A percentile compares a stretch with the other conserved stretches of the same genome.
These are phyloP conservation scores for Syncephalis plumigaleata DNA, from an alignment of 371 early-diverging fungal genomes.

Conservation along the genomic window DNA sequence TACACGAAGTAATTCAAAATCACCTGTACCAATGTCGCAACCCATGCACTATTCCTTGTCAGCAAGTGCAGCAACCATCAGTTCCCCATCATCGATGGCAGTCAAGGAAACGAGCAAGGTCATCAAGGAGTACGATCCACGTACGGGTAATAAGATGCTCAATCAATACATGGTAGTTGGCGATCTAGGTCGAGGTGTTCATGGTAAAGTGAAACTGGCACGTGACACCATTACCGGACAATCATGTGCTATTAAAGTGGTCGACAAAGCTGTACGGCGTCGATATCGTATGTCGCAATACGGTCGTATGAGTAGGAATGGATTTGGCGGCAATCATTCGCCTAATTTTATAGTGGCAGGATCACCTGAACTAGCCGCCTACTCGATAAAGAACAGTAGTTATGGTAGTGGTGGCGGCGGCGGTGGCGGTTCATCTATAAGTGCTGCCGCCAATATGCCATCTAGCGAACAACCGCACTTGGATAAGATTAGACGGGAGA, in stretches of 20 bases:
- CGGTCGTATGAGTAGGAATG: neutral
- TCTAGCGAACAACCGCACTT: slow-evolving; percentile 38
- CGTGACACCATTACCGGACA: slow-evolving; percentile 58
- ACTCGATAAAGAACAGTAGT: slow-evolving; percentile 78
- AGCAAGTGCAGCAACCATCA: neutral
- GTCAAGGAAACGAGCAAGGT: slow-evolving; percentile 63
- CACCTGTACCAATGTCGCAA: no score
- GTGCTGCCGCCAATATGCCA: slow-evolving; percentile 3
- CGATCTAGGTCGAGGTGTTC: slow-evolving; percentile 89
- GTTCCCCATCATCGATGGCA: neutral
- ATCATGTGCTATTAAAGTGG: slow-evolving; percentile 34
- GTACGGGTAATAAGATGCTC: slow-evolving; percentile 79
- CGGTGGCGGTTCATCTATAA: slow-evolving; percentile 10
- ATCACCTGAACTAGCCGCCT: slow-evolving; percentile 2
- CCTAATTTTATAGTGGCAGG: neutral
- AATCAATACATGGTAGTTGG: slow-evolving; percentile 82
- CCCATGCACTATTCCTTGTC: no score
- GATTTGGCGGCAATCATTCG: neutral
- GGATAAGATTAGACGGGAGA: slow-evolving; percentile 82
- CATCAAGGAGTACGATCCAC: slow-evolving; percentile 58
- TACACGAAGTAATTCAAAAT: no score
- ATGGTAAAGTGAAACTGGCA: slow-evolving; percentile 89
- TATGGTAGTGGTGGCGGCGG: slow-evolving; percentile 43
- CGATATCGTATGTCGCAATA: neutral
- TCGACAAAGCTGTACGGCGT: neutral